Evolutionary conservation across 306 rosid species (phyloP).

Genomic region (Senna siamea): DNA sequence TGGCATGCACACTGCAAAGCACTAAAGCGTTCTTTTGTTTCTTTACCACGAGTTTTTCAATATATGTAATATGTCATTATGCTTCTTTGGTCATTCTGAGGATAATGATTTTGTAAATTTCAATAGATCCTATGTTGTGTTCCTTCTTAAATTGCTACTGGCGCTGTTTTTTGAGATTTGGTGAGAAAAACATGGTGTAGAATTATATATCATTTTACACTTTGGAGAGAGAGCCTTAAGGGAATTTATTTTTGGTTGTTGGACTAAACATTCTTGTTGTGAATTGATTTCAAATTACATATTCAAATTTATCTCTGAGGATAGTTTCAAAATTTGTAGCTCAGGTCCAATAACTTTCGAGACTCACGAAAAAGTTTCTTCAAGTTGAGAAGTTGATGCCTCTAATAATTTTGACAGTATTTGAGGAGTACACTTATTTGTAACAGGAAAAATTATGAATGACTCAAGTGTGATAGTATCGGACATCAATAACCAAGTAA

Average conservation of each 20-base stretch:
- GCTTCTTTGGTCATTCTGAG: conserved; percentile 1
- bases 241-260: neutral
- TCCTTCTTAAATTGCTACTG: neutral
- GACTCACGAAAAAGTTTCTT: conserved; percentile 2
- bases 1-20: conserved; percentile 12
- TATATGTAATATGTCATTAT: neutral
- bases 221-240: no score
- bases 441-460: neutral
- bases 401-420: neutral
- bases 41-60: conserved; percentile 13
- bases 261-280: neutral
- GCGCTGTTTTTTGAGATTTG: neutral
- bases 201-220: no score
- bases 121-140: neutral
- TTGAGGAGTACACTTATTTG: neutral
- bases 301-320: neutral
- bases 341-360: neutral
- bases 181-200: conserved; percentile 17
- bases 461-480: neutral
- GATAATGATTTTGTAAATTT: conserved; percentile 5
- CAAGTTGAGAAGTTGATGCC: conserved; percentile 5
- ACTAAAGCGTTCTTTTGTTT: conserved; percentile 15
- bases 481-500: neutral
- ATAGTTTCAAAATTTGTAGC: neutral
- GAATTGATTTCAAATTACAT: neutral